These are phyloP conservation scores for Nakazawaea populi DNA, from an alignment of 805 yeast species.

Conservation along the genomic window DNA sequence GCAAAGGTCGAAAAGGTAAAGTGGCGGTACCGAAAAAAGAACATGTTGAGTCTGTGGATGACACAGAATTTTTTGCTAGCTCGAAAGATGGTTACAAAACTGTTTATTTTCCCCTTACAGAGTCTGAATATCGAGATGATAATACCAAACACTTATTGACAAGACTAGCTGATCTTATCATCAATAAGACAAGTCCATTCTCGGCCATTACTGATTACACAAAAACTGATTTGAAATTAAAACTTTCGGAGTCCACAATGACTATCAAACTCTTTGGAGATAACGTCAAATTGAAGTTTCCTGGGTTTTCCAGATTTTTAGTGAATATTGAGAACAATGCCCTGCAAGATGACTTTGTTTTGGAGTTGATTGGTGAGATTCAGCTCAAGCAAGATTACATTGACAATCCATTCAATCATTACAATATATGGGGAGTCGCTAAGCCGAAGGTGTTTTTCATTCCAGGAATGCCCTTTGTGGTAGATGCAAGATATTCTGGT, in stretches of 20 bases:
- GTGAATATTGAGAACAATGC: conserved; percentile 39
- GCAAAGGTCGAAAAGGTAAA: conserved; percentile 3
- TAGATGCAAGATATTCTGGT: conserved; percentile 80
- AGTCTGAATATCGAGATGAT: conserved; percentile 18
- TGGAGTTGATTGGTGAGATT: conserved; percentile 70
- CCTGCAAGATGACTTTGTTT: conserved; percentile 42
- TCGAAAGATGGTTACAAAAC: conserved; percentile 9
- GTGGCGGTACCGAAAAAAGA: background rate
- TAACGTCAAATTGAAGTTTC: conserved; percentile 41
- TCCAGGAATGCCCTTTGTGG: conserved; percentile 52
- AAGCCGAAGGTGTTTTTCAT: conserved; percentile 54
- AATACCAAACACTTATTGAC: conserved; percentile 21
- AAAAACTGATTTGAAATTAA: conserved; percentile 14
- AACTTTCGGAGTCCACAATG: conserved; percentile 17
- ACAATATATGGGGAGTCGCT: conserved; percentile 65
- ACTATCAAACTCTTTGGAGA: conserved; percentile 55
- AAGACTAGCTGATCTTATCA: conserved; percentile 3
- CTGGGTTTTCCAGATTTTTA: conserved; percentile 68
- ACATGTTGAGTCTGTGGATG: conserved; percentile 7
- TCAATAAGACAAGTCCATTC: background rate
- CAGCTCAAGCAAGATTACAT: conserved; percentile 60
- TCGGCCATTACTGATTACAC: conserved; percentile 20
- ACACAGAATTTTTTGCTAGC: conserved; percentile 1
- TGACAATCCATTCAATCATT: conserved; percentile 67
- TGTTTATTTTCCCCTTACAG: conserved; percentile 8